Percentiles rank a stretch among this genome's conserved stretches.
Conservation (phyloP, 1,284 basidiomycete species). For the Ganoderma meredithae region DNA sequence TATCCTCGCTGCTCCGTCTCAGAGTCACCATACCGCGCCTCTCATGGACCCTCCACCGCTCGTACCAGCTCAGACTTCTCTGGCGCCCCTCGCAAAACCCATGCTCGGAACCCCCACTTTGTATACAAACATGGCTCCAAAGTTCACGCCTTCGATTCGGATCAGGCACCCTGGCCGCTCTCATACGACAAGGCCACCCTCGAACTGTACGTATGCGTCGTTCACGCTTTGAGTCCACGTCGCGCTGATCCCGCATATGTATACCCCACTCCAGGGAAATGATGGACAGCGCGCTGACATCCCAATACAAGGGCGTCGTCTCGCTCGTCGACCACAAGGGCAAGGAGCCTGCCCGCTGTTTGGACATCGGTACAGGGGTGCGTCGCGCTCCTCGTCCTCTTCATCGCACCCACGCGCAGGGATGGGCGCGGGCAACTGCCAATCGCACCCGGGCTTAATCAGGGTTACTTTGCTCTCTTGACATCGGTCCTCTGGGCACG, state of each 20-base stretch:
- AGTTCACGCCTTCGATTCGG: constrained; percentile 67
- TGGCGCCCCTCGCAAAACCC: constrained; percentile 10
- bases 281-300: constrained; percentile 60
- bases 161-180: constrained; percentile 74
- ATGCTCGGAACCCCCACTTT: constrained; percentile 46
- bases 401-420: neutral
- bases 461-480: neutral
- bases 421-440: neutral
- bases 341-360: constrained; percentile 52
- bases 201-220: constrained; percentile 69
- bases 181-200: constrained; percentile 69
- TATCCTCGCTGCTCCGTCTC: constrained; percentile 19
- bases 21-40: neutral
- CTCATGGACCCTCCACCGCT: constrained; percentile 9
- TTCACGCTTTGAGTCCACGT: no score
- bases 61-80: neutral
- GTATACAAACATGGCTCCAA: constrained; percentile 62
- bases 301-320: constrained; percentile 56
- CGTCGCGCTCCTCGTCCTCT: constrained; percentile 33
- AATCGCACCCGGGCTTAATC: neutral
- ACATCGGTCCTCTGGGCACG: neutral
- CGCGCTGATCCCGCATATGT: neutral
- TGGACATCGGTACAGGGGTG: constrained; percentile 76
- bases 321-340: constrained; percentile 62
- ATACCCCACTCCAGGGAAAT: constrained; percentile 52